Base-by-base conservation (phyloP, 2,329 filamentous ascomycete genomes). In the Alternaria rosae region DNA sequence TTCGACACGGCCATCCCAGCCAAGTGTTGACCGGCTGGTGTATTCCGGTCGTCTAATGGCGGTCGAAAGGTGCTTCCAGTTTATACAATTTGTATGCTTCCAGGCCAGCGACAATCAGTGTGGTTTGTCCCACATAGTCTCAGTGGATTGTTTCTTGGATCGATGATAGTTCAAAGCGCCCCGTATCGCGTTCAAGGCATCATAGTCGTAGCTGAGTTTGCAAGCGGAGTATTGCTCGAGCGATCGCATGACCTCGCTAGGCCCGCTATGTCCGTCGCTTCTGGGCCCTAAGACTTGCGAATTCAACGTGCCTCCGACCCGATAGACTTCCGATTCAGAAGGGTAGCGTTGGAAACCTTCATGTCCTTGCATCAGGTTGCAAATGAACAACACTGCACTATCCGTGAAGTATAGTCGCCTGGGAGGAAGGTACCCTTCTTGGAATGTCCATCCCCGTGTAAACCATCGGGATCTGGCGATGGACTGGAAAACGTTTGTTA, bases 401-500 rank as follows among this genome's bases (percentile, higher is more conserved):
- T 38, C 35, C 0, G 35, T 38, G 35, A 38, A 38, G 3, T 38
- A 38, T 1, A 38, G 9, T 2, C 35, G 35, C 9, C 35, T 38
- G 0, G 4, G 35, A 1, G 35, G 0, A 6, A 38, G 35, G 35
- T 38, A 38, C 8, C 35, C 35, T 38, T 38, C 35, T 0, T 38
- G 35, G 1, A 38, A 38, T 3, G 35, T 38, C 35, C 35, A 38
- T 3, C 35, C 35, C 2, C 35, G 8, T 38, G 35, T 38, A 5
- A 3, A 38, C 35, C 35, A 38, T 0, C n/a, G 35, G 6, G 32
- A 35, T 0, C 15, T 4, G 7, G 7, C 5, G 3, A 35, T n/a
- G 1, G 3, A 1, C 3, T 15, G 7, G 4, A n/a, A 15, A 5
- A 38, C 35, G 0, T 15, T 38, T 0, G 8, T 8, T 3, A n/a